These are phyloP conservation scores for Thuidium tamariscinum DNA, from an alignment of 225 moss, liverwort and hornwort species.

Conservation along the genomic window DNA sequence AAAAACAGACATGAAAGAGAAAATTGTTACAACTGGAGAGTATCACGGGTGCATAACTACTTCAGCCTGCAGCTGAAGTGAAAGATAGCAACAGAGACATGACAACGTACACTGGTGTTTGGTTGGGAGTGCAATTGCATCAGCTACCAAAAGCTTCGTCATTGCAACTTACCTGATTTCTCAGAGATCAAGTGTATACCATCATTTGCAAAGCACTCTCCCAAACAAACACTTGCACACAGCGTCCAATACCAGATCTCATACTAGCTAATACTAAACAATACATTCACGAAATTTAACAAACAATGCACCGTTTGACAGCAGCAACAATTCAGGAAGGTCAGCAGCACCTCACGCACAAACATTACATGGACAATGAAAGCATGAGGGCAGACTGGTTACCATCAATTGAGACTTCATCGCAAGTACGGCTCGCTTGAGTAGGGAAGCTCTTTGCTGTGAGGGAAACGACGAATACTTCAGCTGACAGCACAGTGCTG, in stretches of 20 bases:
- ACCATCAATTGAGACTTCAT: neutral
- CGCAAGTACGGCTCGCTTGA: neutral
- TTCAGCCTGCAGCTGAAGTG: neutral
- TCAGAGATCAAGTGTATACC: constrained; percentile 68
- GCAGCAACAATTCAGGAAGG: neutral
- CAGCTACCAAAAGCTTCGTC: constrained; percentile 51
- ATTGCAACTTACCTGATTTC: constrained; percentile 66
- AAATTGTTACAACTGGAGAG: neutral
- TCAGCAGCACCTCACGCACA: neutral
- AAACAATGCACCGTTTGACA: neutral
- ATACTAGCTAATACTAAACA: neutral
- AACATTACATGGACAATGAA: neutral
- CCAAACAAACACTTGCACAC: constrained; percentile 5
- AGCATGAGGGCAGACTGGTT: neutral
- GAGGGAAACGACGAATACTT: neutral
- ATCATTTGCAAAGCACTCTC: constrained; percentile 44
- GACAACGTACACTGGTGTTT: neutral
- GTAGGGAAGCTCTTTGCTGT: neutral
- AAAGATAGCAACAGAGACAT: neutral
- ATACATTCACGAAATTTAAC: neutral
- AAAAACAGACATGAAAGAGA: neutral
- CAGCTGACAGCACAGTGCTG: neutral
- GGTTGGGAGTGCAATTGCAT: constrained; percentile 30
- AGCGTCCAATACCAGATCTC: neutral
- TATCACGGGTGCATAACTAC: neutral